Evolutionary conservation across 805 yeast genomes (phyloP), one percentile per base, ranked within the genome.

Genomic region (Cyberlindnera bimundalis): DNA sequence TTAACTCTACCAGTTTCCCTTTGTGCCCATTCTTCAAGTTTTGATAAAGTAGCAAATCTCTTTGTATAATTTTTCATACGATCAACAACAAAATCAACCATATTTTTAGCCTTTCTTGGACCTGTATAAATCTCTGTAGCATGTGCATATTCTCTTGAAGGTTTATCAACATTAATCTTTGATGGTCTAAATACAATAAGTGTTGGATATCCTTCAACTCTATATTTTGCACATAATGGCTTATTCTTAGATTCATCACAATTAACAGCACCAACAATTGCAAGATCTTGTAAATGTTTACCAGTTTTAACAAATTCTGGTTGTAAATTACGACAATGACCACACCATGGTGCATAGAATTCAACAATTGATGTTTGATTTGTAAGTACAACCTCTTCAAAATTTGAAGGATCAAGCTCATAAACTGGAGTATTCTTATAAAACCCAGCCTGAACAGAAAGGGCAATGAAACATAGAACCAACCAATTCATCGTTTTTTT

Each of bases 341-440:
- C 96, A 68, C 99, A 91, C 98, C 98, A 90, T 28, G 97, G 96
- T 5, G 98, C 97, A 62, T 84, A 90, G 62, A 90, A 90, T 66
- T 89, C 89, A 17, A 88, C 89, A 15, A 89, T 65, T 2, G 96
- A 64, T 2, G 95, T 84, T 53, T 87, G 84, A 58, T 88, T 88
- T 3, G 95, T 71, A 17, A 69, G 61, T 31, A 78, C 69, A 35
- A 81, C 83, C 41, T 75, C 73, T 46, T 81, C 78, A 56, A 89
- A 89, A 39, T 68, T 80, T 13, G 67, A 51, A 3, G 79, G 64
- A 17, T 73, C 70, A 29, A 84, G 63, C 51, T 82, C 89, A 37
- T 73, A 63, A 4, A 84, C 74, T 33, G 77, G 48, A 0, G 61
- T 46, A 9, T 47, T 42, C 31, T 58, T 55, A 33, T 66, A 48